Conservation (phyloP, 768 basidiomycete species). For the Asterophora parasitica region DNA sequence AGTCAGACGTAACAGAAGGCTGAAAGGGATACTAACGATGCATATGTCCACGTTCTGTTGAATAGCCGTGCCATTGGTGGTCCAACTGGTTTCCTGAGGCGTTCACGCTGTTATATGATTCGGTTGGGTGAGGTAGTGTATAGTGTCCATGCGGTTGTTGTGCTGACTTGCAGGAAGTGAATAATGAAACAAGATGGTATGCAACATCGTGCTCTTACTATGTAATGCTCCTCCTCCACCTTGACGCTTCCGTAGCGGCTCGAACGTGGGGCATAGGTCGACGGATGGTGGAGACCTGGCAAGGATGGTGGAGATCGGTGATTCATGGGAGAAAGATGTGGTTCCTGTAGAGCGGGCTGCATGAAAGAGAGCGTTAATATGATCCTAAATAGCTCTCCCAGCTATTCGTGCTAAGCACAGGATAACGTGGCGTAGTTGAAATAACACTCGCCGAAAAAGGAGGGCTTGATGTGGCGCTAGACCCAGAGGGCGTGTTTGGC, state of each 20-base stretch:
- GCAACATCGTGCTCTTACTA: conserved; percentile 30
- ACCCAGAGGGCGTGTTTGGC: conserved; percentile 67
- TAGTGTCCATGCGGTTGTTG: conserved; percentile 35
- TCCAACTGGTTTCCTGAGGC: conserved; percentile 41
- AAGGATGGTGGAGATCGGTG: conserved; percentile 40
- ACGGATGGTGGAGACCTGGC: conserved; percentile 33
- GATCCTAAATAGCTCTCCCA: conserved; percentile 37
- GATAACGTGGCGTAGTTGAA: conserved; percentile 28
- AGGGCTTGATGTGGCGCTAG: conserved; percentile 69
- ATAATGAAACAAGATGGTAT: neutral
- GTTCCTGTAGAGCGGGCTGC: conserved; percentile 64
- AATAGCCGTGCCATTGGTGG: conserved; percentile 55
- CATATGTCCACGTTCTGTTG: conserved; percentile 58
- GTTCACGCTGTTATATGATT: conserved; percentile 38
- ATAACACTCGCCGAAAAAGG: conserved; percentile 85
- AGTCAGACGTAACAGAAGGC: neutral
- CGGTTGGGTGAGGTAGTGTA: conserved; percentile 29
- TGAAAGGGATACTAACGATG: conserved; percentile 43
- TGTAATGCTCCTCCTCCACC: conserved; percentile 62
- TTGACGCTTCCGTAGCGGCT: conserved; percentile 54
- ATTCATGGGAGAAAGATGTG: conserved; percentile 44
- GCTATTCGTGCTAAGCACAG: conserved; percentile 21
- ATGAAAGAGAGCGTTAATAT: conserved; percentile 47
- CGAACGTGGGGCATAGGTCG: conserved; percentile 37
- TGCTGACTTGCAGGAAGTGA: conserved; percentile 17